A percentile compares a stretch with the other conserved stretches of the same genome.
Evolutionary conservation across 805 yeast species (phyloP).

Genomic region (Kodamaea lidongshanica): DNA sequence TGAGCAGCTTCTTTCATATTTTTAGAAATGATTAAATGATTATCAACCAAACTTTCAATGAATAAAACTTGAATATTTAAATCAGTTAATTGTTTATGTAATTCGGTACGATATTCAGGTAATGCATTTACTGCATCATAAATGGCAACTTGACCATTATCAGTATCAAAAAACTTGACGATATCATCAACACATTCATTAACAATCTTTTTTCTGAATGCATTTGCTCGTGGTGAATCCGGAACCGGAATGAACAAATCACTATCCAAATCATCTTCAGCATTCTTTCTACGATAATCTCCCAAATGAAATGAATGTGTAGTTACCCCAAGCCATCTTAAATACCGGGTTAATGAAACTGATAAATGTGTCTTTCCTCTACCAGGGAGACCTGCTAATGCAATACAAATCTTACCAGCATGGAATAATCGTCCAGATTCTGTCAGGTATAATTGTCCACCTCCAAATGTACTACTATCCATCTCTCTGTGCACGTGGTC

Average conservation of each 20-base stretch:
- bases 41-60: slow-evolving; percentile 82
- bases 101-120: slow-evolving; percentile 54
- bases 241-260: slow-evolving; percentile 64
- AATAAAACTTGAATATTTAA: slow-evolving; percentile 72
- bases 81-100: slow-evolving; percentile 48
- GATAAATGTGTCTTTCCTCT: slow-evolving; percentile 92
- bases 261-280: slow-evolving; percentile 49
- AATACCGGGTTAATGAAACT: slow-evolving; percentile 83
- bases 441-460: slow-evolving; percentile 85
- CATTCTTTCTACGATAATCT: slow-evolving; percentile 67
- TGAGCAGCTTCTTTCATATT: slow-evolving; percentile 78
- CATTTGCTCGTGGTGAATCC: slow-evolving; percentile 37
- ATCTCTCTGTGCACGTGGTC: slow-evolving; percentile 63
- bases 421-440: slow-evolving; percentile 90
- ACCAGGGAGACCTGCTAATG: slow-evolving; percentile 89
- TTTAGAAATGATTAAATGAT: slow-evolving; percentile 56
- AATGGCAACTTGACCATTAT: slow-evolving; percentile 89
- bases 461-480: slow-evolving; percentile 47
- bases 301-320: slow-evolving; percentile 89
- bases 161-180: slow-evolving; percentile 59
- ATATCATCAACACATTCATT: slow-evolving; percentile 66
- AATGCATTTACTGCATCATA: slow-evolving; percentile 93
- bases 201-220: slow-evolving; percentile 52
- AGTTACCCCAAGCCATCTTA: slow-evolving; percentile 94
- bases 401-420: slow-evolving; percentile 89